These are phyloP conservation scores for Metarhizium sp. DNA, from an alignment of 2,329 filamentous ascomycete genomes.

Conservation along the genomic window DNA sequence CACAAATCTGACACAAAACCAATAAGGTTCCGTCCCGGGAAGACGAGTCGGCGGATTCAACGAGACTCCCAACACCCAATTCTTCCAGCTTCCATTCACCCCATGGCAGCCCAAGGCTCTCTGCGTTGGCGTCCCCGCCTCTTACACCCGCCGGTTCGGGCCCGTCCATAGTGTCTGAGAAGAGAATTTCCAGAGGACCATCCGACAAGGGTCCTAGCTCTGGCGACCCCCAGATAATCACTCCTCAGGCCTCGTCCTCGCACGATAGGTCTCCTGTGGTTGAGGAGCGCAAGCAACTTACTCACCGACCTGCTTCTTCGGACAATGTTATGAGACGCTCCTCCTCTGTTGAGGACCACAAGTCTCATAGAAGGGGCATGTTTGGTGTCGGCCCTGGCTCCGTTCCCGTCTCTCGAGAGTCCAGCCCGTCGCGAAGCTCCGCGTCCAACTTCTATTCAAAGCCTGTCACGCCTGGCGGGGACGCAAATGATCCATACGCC, in stretches of 20 bases:
- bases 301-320: constrained; percentile 33
- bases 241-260: constrained; percentile 55
- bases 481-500: constrained; percentile 80
- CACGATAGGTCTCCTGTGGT: constrained; percentile 39
- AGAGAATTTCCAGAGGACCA: constrained; percentile 19
- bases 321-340: constrained; percentile 32
- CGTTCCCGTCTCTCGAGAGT: constrained; percentile 49
- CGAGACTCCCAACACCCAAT: constrained; percentile 53
- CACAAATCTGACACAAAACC: background rate
- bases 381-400: constrained; percentile 45
- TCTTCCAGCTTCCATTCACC: constrained; percentile 59
- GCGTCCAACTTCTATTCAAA: constrained; percentile 59
- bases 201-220: constrained; percentile 29
- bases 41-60: constrained; percentile 49
- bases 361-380: constrained; percentile 43
- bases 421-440: constrained; percentile 53
- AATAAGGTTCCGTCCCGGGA: constrained; percentile 51
- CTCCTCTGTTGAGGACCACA: constrained; percentile 28
- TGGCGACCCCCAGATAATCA: constrained; percentile 42
- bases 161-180: constrained; percentile 22
- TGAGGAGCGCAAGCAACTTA: constrained; percentile 28
- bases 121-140: constrained; percentile 76
- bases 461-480: constrained; percentile 69
- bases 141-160: constrained; percentile 75
- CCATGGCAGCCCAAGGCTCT: constrained; percentile 54